Evolutionary conservation across 768 basidiomycete species (phyloP).

Genomic region (Chalciporus piperatus): DNA sequence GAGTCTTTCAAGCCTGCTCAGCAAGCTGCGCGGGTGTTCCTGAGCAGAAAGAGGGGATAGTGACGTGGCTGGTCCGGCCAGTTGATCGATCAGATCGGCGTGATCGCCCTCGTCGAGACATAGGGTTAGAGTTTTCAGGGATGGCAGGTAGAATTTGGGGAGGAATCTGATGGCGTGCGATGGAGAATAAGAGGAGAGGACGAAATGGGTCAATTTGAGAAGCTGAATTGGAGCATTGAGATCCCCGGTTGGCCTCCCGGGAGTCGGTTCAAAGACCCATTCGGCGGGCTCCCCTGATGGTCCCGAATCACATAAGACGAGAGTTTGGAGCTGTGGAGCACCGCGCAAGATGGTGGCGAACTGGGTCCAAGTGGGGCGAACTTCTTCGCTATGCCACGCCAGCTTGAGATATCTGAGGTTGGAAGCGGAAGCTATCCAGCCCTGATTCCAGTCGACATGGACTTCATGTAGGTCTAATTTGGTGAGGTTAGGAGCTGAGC

Average conservation of each 20-base stretch:
- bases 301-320: conserved; percentile 57
- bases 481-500: conserved; percentile 49
- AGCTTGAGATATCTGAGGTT: conserved; percentile 52
- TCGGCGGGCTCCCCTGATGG: conserved; percentile 29
- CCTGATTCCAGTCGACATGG: conserved; percentile 62
- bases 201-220: conserved; percentile 28
- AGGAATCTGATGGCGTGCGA: conserved; percentile 37
- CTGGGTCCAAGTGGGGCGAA: conserved; percentile 55
- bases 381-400: conserved; percentile 59
- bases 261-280: too few relatives aligned
- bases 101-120: conserved; percentile 58
- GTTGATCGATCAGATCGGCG: conserved; percentile 43
- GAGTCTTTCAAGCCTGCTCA: conserved; percentile 48
- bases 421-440: conserved; percentile 27
- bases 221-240: conserved; percentile 15
- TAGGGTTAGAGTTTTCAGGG: conserved; percentile 40
- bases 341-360: conserved; percentile 50
- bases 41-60: conserved; percentile 20
- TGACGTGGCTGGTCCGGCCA: conserved; percentile 28
- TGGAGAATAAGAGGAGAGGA: conserved; percentile 51
- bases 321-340: conserved; percentile 51
- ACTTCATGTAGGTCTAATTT: conserved; percentile 62
- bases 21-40: conserved; percentile 32
- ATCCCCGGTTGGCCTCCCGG: conserved; percentile 1
- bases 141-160: conserved; percentile 33